These are phyloP conservation scores for Luffa aegyptiaca DNA, from an alignment of 306 rosid genomes.

Conservation along the genomic window DNA sequence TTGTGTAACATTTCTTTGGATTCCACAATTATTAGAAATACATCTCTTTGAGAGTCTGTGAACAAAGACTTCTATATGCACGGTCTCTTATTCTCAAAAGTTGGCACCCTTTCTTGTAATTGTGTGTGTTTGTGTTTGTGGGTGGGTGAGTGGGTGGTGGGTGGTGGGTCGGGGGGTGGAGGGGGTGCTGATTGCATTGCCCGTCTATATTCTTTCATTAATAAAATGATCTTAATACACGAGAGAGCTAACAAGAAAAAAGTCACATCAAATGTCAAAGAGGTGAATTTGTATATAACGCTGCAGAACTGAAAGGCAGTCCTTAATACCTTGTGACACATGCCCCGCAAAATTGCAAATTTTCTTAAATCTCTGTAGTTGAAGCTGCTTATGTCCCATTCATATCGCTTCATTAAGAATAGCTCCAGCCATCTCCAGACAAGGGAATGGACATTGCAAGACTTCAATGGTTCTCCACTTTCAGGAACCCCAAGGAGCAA, in stretches of 20 bases:
- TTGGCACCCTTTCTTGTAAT: neutral
- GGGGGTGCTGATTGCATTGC: neutral
- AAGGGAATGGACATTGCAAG: slow-evolving; percentile 47
- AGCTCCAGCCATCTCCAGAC: slow-evolving; percentile 84
- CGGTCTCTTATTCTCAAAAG: neutral
- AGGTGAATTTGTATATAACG: neutral
- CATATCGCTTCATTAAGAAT: slow-evolving; percentile 72
- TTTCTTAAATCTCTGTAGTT: slow-evolving; percentile 68
- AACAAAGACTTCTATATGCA: neutral
- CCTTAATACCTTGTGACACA: slow-evolving; percentile 79
- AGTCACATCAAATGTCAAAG: neutral
- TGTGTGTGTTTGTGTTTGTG: too few species aligned
- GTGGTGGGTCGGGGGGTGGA: too few species aligned
- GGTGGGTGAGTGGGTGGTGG: too few species aligned
- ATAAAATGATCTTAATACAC: neutral
- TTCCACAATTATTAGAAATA: neutral
- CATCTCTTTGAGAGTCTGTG: neutral
- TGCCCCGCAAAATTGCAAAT: slow-evolving; percentile 86
- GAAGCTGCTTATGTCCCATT: slow-evolving; percentile 65
- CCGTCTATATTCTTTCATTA: neutral
- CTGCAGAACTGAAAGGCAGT: slow-evolving; percentile 4
- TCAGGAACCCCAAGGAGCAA: slow-evolving; percentile 72
- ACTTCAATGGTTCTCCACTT: slow-evolving; percentile 37
- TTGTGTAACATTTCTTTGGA: neutral
- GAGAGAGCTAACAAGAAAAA: neutral